Conservation (phyloP, 768 basidiomycete species). For the Hygrocybe coccinea region DNA sequence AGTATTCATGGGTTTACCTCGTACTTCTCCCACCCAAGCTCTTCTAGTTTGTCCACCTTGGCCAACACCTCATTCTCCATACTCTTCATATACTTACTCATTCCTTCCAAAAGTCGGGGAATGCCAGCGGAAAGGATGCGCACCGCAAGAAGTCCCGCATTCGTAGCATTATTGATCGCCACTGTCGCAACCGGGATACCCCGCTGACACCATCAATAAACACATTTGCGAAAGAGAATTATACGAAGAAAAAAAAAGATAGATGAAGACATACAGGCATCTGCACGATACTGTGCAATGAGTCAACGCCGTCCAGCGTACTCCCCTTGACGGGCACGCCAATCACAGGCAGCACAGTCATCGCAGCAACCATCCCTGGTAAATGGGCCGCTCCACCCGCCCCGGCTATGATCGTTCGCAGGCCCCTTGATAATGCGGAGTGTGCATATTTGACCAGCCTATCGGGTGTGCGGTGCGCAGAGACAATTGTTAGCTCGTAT, state of each 20-base stretch:
- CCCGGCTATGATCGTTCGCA: constrained; percentile 82
- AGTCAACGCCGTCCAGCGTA: constrained; percentile 90
- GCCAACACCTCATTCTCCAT: constrained; percentile 71
- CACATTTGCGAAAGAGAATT: constrained; percentile 1
- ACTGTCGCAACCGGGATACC: constrained; percentile 97
- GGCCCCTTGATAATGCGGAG: constrained; percentile 60
- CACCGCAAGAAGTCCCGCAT: constrained; percentile 87
- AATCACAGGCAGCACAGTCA: constrained; percentile 88
- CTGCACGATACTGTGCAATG: constrained; percentile 95
- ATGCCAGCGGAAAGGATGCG: constrained; percentile 80
- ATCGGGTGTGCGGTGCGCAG: constrained; percentile 92
- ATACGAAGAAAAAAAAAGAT: constrained; percentile 6
- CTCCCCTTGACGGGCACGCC: constrained; percentile 97
- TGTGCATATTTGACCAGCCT: constrained; percentile 79
- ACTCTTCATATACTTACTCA: constrained; percentile 67
- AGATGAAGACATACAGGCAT: constrained; percentile 83
- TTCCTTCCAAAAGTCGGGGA: constrained; percentile 56
- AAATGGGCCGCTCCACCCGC: constrained; percentile 98
- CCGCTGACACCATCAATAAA: constrained; percentile 48
- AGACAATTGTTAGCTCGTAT: constrained; percentile 93
- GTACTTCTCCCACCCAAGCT: constrained; percentile 86
- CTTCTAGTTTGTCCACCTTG: constrained; percentile 72
- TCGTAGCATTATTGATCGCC: constrained; percentile 92
- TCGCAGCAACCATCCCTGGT: constrained; percentile 96
- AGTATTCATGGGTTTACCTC: no score